phyloP scores from a whole-genome alignment of 371 early-diverging fungal species.

The Rhizomucor pusillus region DNA sequence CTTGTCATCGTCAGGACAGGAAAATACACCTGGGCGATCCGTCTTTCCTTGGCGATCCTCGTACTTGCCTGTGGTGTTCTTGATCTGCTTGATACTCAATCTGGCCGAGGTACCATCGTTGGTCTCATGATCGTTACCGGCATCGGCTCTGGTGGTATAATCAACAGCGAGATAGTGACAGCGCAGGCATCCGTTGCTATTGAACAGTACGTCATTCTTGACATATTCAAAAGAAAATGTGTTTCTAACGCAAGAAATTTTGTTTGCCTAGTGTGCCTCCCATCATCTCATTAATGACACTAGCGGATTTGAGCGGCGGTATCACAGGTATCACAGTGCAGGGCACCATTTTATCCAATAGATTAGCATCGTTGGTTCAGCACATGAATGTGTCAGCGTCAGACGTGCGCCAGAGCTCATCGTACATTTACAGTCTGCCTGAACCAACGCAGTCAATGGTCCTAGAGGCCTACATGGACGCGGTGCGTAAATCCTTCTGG shows the following conservation, averaged over 20 bases:
- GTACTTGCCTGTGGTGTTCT: slow-evolving; percentile 30
- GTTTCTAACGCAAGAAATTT: not conserved
- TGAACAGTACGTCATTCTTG: slow-evolving; percentile 36
- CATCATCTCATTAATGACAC: slow-evolving; percentile 42
- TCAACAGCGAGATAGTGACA: slow-evolving; percentile 47
- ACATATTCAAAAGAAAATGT: not conserved
- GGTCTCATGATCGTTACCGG: slow-evolving; percentile 54
- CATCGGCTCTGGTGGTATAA: slow-evolving; percentile 67
- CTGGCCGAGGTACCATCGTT: slow-evolving; percentile 35
- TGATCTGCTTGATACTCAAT: slow-evolving; percentile 20
- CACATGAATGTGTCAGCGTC: slow-evolving; percentile 16
- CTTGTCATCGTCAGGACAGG: slow-evolving; percentile 36
- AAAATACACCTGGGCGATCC: slow-evolving; percentile 36
- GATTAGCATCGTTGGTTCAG: slow-evolving; percentile 12
- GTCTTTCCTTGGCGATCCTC: slow-evolving; percentile 24
- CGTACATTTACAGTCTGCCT: slow-evolving; percentile 26
- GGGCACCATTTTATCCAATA: slow-evolving; percentile 34
- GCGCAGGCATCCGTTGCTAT: slow-evolving; percentile 40
- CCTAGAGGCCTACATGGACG: slow-evolving; percentile 27
- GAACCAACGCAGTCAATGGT: slow-evolving; percentile 25
- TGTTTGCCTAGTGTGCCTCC: slow-evolving; percentile 26
- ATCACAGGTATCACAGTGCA: slow-evolving; percentile 38
- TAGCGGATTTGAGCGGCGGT: slow-evolving; percentile 45
- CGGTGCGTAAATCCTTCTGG: slow-evolving; percentile 32
- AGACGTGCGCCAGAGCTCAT: slow-evolving; percentile 30